Conservation (phyloP, 345 rosid genomes). For the Eucalyptus viminalis region DNA sequence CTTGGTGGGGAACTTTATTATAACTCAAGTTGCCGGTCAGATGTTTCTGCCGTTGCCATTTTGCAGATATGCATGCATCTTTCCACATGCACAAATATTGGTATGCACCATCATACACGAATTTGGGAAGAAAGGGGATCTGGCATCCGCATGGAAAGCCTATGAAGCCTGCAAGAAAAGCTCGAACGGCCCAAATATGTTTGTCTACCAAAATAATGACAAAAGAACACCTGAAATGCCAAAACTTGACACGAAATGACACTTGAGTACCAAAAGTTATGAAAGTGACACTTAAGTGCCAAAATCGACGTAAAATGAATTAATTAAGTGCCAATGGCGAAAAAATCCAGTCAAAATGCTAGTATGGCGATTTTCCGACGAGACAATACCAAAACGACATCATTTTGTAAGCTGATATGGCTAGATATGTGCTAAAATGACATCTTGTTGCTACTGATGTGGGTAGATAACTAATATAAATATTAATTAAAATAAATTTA, state of each 20-base stretch:
- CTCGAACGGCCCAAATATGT: slow-evolving; percentile 53
- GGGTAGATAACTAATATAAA: too few relatives aligned
- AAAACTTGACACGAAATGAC: fast-evolving
- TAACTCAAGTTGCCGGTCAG: background rate
- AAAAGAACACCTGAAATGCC: background rate
- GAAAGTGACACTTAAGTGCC: too few relatives aligned
- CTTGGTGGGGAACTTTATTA: background rate
- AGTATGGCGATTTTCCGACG: too few relatives aligned
- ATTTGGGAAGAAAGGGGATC: slow-evolving; percentile 66
- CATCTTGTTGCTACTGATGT: fast-evolving
- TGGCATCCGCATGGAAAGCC: slow-evolving; percentile 54
- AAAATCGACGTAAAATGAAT: too few relatives aligned
- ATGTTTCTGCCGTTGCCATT: background rate
- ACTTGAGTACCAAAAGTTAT: too few relatives aligned
- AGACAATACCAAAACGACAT: too few relatives aligned
- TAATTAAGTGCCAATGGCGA: too few relatives aligned
- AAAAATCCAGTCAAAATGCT: too few relatives aligned
- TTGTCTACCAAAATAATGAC: slow-evolving; percentile 47
- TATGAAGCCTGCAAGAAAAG: slow-evolving; percentile 53
- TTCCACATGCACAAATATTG: slow-evolving; percentile 54
- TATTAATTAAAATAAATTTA: too few relatives aligned
- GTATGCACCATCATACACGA: slow-evolving; percentile 48
- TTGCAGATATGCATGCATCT: slow-evolving; percentile 56
- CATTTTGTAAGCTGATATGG: fast-evolving
- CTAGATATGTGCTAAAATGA: too few relatives aligned